Conservation (phyloP, 495 filamentous ascomycete genomes). For the Aspergillus kassunensis region DNA sequence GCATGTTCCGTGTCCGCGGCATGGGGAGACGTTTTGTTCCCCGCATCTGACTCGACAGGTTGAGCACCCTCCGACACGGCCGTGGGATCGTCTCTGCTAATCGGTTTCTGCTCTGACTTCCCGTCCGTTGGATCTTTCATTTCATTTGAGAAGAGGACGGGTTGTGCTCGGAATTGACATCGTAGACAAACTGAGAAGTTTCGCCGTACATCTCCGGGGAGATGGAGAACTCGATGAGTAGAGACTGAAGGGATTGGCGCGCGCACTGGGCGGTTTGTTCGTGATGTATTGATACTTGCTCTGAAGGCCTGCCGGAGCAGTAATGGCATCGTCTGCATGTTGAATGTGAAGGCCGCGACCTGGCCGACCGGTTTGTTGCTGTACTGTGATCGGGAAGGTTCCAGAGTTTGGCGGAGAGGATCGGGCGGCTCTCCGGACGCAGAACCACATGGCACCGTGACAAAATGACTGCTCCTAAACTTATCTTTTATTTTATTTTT, state of each 20-base stretch:
- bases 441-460: not conserved
- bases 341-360: constrained; percentile 22
- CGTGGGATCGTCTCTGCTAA: constrained; percentile 10
- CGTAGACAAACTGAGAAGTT: constrained; percentile 36
- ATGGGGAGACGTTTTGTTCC: constrained; percentile 16
- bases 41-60: constrained; percentile 21
- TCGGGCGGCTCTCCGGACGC: constrained; percentile 4
- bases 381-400: constrained; percentile 9
- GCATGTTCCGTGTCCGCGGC: constrained; percentile 3
- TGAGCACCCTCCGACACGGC: constrained; percentile 16
- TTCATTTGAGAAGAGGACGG: constrained; percentile 22
- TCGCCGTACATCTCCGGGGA: constrained; percentile 20
- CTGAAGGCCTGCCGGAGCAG: constrained; percentile 38
- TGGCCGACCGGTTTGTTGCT: constrained; percentile 11
- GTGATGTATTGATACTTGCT: constrained; percentile 25
- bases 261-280: constrained; percentile 22
- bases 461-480: no score
- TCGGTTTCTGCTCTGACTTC: constrained; percentile 15
- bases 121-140: constrained; percentile 21
- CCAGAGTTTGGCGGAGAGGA: constrained; percentile 10
- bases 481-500: no score
- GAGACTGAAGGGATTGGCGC: constrained; percentile 15
- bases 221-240: constrained; percentile 21
- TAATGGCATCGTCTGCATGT: constrained; percentile 44
- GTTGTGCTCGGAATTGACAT: constrained; percentile 37